Evolutionary conservation across 208 protist genomes (phyloP).

Genomic region (Leishmania braziliensis): DNA sequence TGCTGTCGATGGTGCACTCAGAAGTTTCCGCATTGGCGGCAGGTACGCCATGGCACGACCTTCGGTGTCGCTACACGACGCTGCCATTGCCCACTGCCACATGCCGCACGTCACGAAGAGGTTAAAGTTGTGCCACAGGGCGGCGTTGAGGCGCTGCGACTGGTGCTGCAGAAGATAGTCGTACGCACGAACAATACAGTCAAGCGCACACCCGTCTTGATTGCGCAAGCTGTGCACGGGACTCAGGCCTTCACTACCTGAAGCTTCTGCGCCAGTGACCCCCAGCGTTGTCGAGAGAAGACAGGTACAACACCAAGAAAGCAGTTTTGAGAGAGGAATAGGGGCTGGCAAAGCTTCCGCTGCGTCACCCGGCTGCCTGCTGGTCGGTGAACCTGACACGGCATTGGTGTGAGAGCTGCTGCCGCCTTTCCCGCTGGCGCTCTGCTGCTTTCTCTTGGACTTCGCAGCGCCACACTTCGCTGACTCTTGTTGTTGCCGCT

Average conservation of each 20-base stretch:
- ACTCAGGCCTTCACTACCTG: background rate
- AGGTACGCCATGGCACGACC: background rate
- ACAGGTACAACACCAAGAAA: slow-evolving; percentile 5
- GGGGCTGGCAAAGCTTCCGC: background rate
- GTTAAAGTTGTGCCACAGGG: slow-evolving; percentile 15
- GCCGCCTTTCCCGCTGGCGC: background rate
- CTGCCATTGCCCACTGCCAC: slow-evolving; percentile 8
- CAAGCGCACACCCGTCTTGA: background rate
- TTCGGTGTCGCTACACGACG: background rate
- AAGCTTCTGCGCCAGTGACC: background rate
- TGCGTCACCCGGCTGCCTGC: background rate
- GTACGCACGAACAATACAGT: slow-evolving; percentile 9
- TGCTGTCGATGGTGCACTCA: background rate
- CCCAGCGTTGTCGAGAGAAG: slow-evolving; percentile 1
- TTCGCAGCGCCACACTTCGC: background rate
- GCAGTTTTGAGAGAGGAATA: slow-evolving; percentile 1
- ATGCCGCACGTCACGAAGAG: background rate
- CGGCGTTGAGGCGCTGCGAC: slow-evolving; percentile 23
- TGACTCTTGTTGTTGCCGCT: background rate
- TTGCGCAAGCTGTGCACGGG: background rate
- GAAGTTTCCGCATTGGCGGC: background rate
- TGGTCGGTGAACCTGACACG: background rate
- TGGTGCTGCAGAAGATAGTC: slow-evolving; percentile 25
- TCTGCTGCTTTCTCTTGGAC: slow-evolving; percentile 14
- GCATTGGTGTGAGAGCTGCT: background rate